Evolutionary conservation across 2,329 filamentous ascomycete species (phyloP).

Genomic region (Phaeosphaeriaceae sp.): DNA sequence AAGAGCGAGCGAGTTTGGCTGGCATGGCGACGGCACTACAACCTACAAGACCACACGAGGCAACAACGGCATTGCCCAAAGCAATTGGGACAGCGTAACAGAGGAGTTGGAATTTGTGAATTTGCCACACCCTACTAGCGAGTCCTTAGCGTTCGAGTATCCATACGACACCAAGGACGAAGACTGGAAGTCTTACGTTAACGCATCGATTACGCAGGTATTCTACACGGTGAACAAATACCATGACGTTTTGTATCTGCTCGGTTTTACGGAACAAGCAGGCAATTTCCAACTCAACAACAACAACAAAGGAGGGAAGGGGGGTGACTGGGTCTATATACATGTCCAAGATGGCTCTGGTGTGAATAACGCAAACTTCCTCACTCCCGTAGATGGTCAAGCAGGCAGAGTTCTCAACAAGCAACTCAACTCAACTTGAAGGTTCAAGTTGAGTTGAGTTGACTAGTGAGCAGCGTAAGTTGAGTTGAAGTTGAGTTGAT

Average conservation of each 20-base stretch:
- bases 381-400: constrained; percentile 51
- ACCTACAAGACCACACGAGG: constrained; percentile 62
- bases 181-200: constrained; percentile 51
- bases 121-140: constrained; percentile 58
- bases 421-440: no score
- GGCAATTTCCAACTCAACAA: constrained; percentile 68
- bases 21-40: constrained; percentile 42
- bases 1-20: constrained; percentile 56
- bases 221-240: constrained; percentile 67
- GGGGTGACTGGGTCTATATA: constrained; percentile 61
- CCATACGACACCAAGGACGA: constrained; percentile 27
- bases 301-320: constrained; percentile 58
- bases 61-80: constrained; percentile 65
- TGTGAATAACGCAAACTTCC: constrained; percentile 65
- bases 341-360: constrained; percentile 63
- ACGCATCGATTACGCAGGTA: constrained; percentile 64
- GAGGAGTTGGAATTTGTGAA: constrained; percentile 51
- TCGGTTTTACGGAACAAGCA: constrained; percentile 64
- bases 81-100: constrained; percentile 55
- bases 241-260: constrained; percentile 64
- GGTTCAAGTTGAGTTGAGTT: no score
- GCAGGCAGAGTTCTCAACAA: no score
- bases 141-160: constrained; percentile 52
- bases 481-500: no score
- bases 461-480: no score